A percentile compares a stretch with the other conserved stretches of the same genome.
Evolutionary conservation across 345 rosid species (phyloP).

Genomic region (Camelina laxa): DNA sequence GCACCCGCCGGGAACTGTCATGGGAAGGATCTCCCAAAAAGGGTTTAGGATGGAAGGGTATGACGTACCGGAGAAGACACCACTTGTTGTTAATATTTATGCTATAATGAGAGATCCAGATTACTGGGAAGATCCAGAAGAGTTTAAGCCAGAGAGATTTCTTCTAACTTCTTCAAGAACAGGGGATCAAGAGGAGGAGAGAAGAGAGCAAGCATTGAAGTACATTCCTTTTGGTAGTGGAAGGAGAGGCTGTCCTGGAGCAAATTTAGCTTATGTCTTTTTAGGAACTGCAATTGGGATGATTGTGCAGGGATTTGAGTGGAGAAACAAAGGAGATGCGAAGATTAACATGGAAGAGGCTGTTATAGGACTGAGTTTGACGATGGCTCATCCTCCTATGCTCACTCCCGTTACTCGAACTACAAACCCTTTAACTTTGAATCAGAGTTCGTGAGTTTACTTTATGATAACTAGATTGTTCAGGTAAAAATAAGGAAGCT

Average conservation of each 20-base stretch:
- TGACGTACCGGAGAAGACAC: background rate
- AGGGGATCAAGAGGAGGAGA: background rate
- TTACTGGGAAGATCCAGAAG: background rate
- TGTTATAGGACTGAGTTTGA: background rate
- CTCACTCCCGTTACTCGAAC: background rate
- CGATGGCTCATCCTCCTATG: background rate
- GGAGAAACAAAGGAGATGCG: background rate
- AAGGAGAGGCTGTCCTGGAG: background rate
- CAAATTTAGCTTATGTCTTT: background rate
- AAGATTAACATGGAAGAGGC: background rate
- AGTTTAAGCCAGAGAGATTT: background rate
- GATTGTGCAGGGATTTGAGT: background rate
- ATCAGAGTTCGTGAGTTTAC: background rate
- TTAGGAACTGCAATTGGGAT: background rate
- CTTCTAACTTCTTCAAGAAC: background rate
- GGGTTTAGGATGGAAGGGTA: background rate
- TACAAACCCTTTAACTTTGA: background rate
- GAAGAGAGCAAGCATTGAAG: background rate
- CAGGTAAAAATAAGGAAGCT: too few relatives aligned
- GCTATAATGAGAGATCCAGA: background rate
- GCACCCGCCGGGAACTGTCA: constrained; percentile 47
- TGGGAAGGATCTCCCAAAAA: background rate
- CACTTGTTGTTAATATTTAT: background rate
- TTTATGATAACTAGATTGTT: too few relatives aligned
- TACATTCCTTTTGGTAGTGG: background rate